Conservation (phyloP, 2,329 filamentous ascomycete species). For the Fusarium dimerum region DNA sequence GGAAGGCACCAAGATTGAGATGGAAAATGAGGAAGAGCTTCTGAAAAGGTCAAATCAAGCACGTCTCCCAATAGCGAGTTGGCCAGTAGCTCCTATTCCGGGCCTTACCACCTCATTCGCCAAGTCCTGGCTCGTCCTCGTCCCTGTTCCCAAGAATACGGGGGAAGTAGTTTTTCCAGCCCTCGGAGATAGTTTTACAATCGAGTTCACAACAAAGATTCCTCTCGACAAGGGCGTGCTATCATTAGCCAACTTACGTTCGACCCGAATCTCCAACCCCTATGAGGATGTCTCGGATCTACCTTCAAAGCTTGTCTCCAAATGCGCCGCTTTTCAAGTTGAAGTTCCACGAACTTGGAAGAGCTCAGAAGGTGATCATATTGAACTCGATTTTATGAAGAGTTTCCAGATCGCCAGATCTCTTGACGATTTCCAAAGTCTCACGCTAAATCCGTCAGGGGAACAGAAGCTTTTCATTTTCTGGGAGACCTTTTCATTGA, state of each 20-base stretch:
- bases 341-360: conserved; percentile 35
- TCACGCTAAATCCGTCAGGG: conserved; percentile 15
- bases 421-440: conserved; percentile 17
- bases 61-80: conserved; percentile 21
- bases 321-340: conserved; percentile 36
- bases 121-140: conserved; percentile 36
- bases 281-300: conserved; percentile 26
- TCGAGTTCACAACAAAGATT: conserved; percentile 29
- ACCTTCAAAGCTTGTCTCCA: conserved; percentile 7
- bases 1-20: conserved; percentile 36
- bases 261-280: conserved; percentile 33
- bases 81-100: conserved; percentile 34
- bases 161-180: conserved; percentile 29
- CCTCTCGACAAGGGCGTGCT: conserved; percentile 19
- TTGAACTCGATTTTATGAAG: conserved; percentile 56
- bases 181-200: conserved; percentile 28
- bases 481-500: conserved; percentile 30
- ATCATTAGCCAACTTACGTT: conserved; percentile 27
- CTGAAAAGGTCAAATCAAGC: conserved; percentile 30
- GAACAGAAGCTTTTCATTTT: conserved; percentile 27
- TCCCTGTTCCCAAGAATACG: conserved; percentile 21
- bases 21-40: conserved; percentile 32
- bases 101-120: conserved; percentile 31
- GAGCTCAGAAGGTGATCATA: conserved; percentile 19
- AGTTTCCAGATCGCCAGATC: conserved; percentile 62